phyloP scores from a whole-genome alignment of 192 early-diverging fungal species.

The Allomyces macrogynus region DNA sequence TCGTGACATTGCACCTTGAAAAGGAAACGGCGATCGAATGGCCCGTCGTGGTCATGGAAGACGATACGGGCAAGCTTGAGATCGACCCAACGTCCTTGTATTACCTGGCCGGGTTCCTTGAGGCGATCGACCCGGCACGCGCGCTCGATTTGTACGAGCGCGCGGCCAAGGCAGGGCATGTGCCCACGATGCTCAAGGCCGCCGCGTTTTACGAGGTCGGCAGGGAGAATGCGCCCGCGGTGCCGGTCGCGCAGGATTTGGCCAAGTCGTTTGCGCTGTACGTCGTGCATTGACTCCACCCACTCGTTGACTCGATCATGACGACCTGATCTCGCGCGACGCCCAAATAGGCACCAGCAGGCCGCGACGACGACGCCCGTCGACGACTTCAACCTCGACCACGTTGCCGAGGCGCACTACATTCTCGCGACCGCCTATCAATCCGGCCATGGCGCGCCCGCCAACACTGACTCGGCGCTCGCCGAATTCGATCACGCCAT shows the following conservation, averaged over 20 bases:
- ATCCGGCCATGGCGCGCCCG: background rate
- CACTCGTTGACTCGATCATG: too few relatives aligned
- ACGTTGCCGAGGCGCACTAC: background rate
- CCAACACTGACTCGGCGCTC: background rate
- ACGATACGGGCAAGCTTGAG: background rate
- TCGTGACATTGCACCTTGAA: background rate
- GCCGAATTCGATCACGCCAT: background rate
- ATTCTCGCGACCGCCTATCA: background rate
- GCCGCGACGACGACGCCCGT: background rate
- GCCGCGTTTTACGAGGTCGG: slow-evolving; percentile 1
- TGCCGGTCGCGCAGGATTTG: background rate
- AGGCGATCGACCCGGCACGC: background rate
- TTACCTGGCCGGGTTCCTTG: background rate
- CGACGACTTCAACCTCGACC: background rate
- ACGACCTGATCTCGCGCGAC: too few relatives aligned
- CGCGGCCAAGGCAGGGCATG: background rate
- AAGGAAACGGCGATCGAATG: background rate
- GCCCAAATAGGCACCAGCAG: background rate
- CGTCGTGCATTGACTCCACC: too few relatives aligned
- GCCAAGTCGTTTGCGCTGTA: background rate
- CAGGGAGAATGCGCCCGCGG: background rate
- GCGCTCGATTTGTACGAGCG: background rate
- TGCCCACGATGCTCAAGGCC: background rate
- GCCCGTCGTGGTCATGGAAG: background rate
- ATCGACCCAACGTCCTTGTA: background rate